Evolutionary conservation across 78 protist species (phyloP), one percentile per base, ranked within the genome.

Genomic region (Planoprotostelium fungivorum): DNA sequence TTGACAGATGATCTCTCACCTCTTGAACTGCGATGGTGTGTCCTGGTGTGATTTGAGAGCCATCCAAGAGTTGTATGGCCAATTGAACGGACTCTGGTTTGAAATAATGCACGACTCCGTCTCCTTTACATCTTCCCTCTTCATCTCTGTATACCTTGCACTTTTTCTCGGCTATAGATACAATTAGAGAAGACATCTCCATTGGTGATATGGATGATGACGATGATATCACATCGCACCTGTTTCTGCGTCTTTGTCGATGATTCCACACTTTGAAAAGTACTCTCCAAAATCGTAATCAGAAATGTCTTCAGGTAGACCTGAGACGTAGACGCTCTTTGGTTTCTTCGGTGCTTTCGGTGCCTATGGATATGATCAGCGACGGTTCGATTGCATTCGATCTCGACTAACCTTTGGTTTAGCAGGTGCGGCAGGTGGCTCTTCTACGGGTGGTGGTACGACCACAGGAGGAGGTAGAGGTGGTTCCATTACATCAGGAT

Each of bases 1-100:
- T 25, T 16, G 16, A 51, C 5, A 25, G 73, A 16, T 25, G 31
- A 51, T 28, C 28, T 39, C 0, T 23, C 73, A 90, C 92, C 28
- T 91, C 89, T 84, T 86, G 34, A 29, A 93, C 31, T 37, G 28
- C 63, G 28, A 93, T 90, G 38, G 0, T 1, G 87, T 51, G 63
- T 34, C 84, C 84, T 63, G 86, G 90, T 36, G 37, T 0, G 1
- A 93, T 88, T 83, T 90, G 91, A 38, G 91, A 88, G 29, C 84
- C 95, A 38, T 93, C 95, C 51, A 37, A 88, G 37, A 90, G 90
- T 36, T 51, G 85, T 0, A 93, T 90, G 5, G 95, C 95, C 0
- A 93, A 34, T 1, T 84, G 91, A 29, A 93, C 39, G 0, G 95
- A 93, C 37, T 93, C 95, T 38, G 73, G 73, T 51, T 51, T 51